Conservation (phyloP, 495 filamentous ascomycete genomes). For the Annulohypoxylon maeteangense region DNA sequence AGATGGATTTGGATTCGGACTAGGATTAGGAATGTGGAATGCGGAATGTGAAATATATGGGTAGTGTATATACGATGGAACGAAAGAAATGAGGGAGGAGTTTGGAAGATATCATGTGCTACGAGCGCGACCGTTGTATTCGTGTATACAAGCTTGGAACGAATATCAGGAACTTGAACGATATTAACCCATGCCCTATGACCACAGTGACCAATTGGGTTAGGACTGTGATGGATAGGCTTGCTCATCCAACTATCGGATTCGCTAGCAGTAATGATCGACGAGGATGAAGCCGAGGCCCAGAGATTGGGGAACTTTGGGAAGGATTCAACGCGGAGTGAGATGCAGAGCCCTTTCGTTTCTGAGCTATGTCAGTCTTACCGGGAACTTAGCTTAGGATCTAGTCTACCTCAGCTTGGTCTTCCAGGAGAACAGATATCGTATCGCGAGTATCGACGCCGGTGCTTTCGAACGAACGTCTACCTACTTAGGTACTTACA, state of each 20-base stretch:
- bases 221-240: slow-evolving; percentile 4
- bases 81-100: slow-evolving; percentile 20
- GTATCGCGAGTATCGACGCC: background rate
- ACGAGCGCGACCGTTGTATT: slow-evolving; percentile 27
- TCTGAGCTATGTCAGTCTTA: slow-evolving; percentile 5
- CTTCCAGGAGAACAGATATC: background rate
- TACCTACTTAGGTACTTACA: background rate
- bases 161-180: slow-evolving; percentile 19
- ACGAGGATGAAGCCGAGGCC: slow-evolving; percentile 13
- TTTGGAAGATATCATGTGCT: slow-evolving; percentile 27
- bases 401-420: background rate
- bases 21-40: slow-evolving; percentile 32
- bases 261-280: slow-evolving; percentile 14
- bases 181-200: background rate
- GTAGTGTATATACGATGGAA: slow-evolving; percentile 32
- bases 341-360: slow-evolving; percentile 9
- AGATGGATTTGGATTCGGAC: slow-evolving; percentile 45
- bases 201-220: slow-evolving; percentile 9
- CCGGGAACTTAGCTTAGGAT: background rate
- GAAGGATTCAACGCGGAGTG: slow-evolving; percentile 7
- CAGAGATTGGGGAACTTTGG: background rate
- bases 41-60: slow-evolving; percentile 16
- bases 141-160: slow-evolving; percentile 29
- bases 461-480: background rate
- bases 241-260: background rate